A percentile compares a stretch with the other conserved stretches of the same genome.
These are phyloP conservation scores for Fragilaria radians DNA, from an alignment of 108 stramenopile species.

Conservation along the genomic window DNA sequence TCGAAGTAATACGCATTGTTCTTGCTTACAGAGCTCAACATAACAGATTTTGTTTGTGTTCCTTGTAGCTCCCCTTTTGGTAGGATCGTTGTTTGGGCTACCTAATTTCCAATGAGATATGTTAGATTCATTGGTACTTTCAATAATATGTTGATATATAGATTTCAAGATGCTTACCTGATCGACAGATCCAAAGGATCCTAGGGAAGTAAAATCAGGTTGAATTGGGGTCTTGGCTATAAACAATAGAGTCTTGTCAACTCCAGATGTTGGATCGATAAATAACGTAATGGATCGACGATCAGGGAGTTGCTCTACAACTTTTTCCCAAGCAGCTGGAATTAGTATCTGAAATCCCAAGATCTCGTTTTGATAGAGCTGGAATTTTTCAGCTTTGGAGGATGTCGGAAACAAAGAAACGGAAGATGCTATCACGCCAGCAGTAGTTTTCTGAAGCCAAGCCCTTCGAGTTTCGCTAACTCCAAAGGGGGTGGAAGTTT, in stretches of 20 bases:
- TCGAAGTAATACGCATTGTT: slow-evolving; percentile 72
- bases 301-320: slow-evolving; percentile 53
- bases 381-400: not conserved
- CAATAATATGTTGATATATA: not conserved
- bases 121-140: not conserved
- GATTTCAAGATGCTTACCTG: slow-evolving; percentile 12
- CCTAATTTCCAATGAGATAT: slow-evolving; percentile 10
- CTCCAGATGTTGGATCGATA: slow-evolving; percentile 27
- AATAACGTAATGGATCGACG: slow-evolving; percentile 59
- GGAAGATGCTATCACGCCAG: not conserved
- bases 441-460: not conserved
- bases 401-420: not conserved
- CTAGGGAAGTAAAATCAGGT: slow-evolving; percentile 69
- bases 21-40: slow-evolving; percentile 56
- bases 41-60: slow-evolving; percentile 32
- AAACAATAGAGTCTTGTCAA: slow-evolving; percentile 38
- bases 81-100: slow-evolving; percentile 71
- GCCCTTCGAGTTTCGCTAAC: not conserved
- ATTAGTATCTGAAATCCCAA: slow-evolving; percentile 40
- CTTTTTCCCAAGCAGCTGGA: slow-evolving; percentile 44
- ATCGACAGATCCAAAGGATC: slow-evolving; percentile 65
- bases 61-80: slow-evolving; percentile 68
- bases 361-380: not conserved
- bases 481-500: too few relatives aligned
- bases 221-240: slow-evolving; percentile 78